Evolutionary conservation across 257 asterid species (phyloP), one percentile per base, ranked within the genome.

Genomic region (Fraxinus anomala): DNA sequence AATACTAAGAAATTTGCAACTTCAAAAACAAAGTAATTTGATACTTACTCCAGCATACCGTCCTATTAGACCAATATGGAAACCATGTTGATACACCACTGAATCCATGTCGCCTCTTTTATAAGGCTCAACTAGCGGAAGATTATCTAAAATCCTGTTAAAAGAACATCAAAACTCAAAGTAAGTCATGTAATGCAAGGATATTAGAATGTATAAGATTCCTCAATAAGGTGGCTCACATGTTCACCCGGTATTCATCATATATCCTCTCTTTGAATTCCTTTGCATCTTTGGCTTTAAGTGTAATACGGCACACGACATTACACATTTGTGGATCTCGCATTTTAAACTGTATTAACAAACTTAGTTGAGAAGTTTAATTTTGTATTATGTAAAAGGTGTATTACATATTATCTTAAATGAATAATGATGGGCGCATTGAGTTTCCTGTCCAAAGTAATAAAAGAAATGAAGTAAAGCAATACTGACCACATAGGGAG

Each of bases 71-170:
- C 70, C 70, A 21, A 65, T 21, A 24, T 5, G 8, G 17, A 65
- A 65, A 28, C 70, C 70, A 21, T 21, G 70, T 12, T 65, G 33
- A 23, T 65, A 65, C 21, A 51, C 8, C 6, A 51, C 61, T 51
- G 61, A 51, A 9, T 51, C 61, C 61, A 51, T 51, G 21, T 51
- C 61, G 61, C 21, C 14, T 51, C 61, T 51, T 51, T 51, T 51
- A 51, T 51, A 51, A 51, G 61, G 61, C 61, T 51, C 61, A 4
- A 65, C 70, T 12, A 65, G 34, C 30, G 34, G 70, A 8, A 65
- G 70, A n/a, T 65, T 65, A 65, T 65, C 70, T 65, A 65, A 28
- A 28, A 65, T 65, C 70, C 70, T 65, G 70, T 65, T n/a, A 65
- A 42, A 14, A 23, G n/a, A 51, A 51, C 24, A 51, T 17, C 24